Conservation (phyloP, 768 basidiomycete species). For the Mycena vulgaris region DNA sequence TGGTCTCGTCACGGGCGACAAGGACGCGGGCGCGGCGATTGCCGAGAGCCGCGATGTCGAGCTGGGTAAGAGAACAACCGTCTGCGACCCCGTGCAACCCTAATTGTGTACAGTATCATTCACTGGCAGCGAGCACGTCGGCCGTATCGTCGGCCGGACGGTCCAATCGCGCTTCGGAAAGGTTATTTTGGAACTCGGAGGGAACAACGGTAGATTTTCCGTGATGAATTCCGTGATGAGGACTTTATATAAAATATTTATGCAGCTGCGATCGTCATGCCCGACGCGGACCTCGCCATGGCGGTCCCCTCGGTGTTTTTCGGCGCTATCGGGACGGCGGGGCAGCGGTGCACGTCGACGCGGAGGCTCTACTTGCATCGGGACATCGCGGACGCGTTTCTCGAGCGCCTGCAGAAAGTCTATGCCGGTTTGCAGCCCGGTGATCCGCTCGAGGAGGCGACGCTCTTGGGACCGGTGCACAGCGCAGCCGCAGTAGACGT, state of each 20-base stretch:
- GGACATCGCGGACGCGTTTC: slow-evolving; percentile 81
- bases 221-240: slow-evolving; percentile 32
- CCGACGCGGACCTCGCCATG: slow-evolving; percentile 92
- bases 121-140: slow-evolving; percentile 93
- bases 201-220: slow-evolving; percentile 87
- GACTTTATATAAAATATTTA: slow-evolving; percentile 32
- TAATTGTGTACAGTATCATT: slow-evolving; percentile 80
- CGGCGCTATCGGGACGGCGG: slow-evolving; percentile 88
- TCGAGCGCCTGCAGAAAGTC: slow-evolving; percentile 79
- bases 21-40: slow-evolving; percentile 83
- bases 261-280: slow-evolving; percentile 91
- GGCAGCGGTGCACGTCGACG: slow-evolving; percentile 92
- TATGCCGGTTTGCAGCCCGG: slow-evolving; percentile 84
- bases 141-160: slow-evolving; percentile 87
- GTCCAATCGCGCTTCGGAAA: slow-evolving; percentile 94
- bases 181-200: slow-evolving; percentile 91
- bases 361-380: slow-evolving; percentile 92
- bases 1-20: slow-evolving; percentile 86
- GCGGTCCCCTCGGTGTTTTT: slow-evolving; percentile 95
- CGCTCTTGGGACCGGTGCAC: slow-evolving; percentile 92
- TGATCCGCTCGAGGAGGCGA: slow-evolving; percentile 84
- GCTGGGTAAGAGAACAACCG: slow-evolving; percentile 68
- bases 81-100: background rate
- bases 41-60: slow-evolving; percentile 83
- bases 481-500: slow-evolving; percentile 74